Percentiles rank a stretch among this genome's conserved stretches.
Conservation (phyloP, 1,284 basidiomycete species). For the Ustilago cynodontis region DNA sequence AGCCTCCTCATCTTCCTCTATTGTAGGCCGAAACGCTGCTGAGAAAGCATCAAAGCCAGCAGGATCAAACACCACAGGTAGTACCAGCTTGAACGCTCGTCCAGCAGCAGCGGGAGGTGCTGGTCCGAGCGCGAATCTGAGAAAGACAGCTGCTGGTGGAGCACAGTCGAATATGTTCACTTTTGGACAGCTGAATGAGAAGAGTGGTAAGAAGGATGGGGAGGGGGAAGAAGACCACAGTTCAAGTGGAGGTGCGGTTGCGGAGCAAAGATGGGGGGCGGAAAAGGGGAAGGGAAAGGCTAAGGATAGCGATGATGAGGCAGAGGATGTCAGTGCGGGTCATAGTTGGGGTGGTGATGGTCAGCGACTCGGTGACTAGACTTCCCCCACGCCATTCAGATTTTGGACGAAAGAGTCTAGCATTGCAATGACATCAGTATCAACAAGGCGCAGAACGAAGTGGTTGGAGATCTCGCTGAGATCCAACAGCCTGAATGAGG, state of each 20-base stretch:
- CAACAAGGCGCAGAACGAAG: neutral
- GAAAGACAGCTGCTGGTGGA: conserved; percentile 30
- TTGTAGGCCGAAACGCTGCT: conserved; percentile 53
- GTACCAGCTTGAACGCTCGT: conserved; percentile 34
- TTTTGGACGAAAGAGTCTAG: neutral
- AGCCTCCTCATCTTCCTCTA: conserved; percentile 31
- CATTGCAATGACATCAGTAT: neutral
- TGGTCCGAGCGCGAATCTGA: conserved; percentile 18
- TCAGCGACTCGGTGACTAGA: conserved; percentile 29
- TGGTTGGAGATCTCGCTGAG: conserved; percentile 15
- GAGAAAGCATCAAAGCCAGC: conserved; percentile 21
- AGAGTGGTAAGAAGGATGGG: neutral
- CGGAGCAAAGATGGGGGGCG: conserved; percentile 42
- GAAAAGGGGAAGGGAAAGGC: conserved; percentile 31
- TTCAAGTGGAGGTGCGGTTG: conserved; percentile 52
- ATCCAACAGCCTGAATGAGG: conserved; percentile 71
- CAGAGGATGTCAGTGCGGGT: conserved; percentile 6
- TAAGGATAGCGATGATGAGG: conserved; percentile 36
- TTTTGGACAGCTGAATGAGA: conserved; percentile 41
- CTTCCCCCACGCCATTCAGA: neutral
- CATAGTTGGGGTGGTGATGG: conserved; percentile 30
- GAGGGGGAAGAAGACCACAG: conserved; percentile 45
- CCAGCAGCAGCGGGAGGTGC: conserved; percentile 7
- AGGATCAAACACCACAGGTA: conserved; percentile 19
- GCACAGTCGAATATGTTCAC: conserved; percentile 32